These are phyloP conservation scores for Seiridium cupressi DNA, from an alignment of 2,329 filamentous ascomycete genomes.

Conservation along the genomic window DNA sequence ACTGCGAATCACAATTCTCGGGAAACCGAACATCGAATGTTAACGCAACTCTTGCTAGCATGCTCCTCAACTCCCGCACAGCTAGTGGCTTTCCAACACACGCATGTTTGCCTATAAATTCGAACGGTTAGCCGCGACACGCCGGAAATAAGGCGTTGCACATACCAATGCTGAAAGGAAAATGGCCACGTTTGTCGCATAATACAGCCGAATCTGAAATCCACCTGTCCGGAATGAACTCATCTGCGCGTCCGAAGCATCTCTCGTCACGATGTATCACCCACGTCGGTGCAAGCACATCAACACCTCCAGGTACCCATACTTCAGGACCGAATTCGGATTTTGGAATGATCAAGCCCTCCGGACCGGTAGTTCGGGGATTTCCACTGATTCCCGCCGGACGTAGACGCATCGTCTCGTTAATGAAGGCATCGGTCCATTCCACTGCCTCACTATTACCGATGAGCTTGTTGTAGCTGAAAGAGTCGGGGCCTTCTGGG, in stretches of 20 bases:
- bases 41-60: conserved; percentile 6
- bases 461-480: conserved; percentile 6
- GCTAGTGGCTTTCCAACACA: conserved; percentile 11
- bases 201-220: not conserved
- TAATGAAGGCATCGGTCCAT: conserved; percentile 10
- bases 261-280: conserved; percentile 10
- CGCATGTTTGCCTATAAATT: conserved; percentile 7
- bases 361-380: not conserved
- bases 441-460: conserved; percentile 4
- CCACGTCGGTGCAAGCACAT: conserved; percentile 7
- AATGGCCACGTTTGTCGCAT: conserved; percentile 3
- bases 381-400: conserved; percentile 9
- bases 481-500: not conserved
- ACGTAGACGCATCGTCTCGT: conserved; percentile 10
- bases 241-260: conserved; percentile 7
- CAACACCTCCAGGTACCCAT: conserved; percentile 8
- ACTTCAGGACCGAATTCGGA: conserved; percentile 3
- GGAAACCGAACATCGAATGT: conserved; percentile 7
- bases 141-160: not conserved
- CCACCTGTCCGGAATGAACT: conserved; percentile 12
- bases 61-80: conserved; percentile 9
- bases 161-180: conserved; percentile 10
- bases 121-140: not conserved
- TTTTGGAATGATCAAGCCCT: conserved; percentile 4
- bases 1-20: not conserved